phyloP scores from a whole-genome alignment of 1,284 basidiomycete genomes.

The Stygiomarasmius scandens region DNA sequence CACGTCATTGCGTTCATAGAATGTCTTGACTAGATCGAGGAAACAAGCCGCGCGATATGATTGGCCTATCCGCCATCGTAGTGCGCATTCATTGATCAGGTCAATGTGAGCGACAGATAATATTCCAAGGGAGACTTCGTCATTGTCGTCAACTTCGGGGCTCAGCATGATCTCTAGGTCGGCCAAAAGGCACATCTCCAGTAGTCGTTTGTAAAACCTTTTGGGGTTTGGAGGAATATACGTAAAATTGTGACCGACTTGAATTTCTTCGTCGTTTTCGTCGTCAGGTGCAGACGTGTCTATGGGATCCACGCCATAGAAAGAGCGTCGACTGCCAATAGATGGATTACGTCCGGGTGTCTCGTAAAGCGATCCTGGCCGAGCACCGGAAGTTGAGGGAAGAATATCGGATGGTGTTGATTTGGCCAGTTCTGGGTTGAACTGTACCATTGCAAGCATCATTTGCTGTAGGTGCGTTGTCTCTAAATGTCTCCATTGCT shows the following conservation, averaged over 20 bases:
- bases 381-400: constrained; percentile 41
- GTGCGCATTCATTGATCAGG: constrained; percentile 85
- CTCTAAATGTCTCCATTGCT: constrained; percentile 85
- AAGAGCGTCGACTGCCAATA: constrained; percentile 65
- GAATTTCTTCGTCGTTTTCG: constrained; percentile 63
- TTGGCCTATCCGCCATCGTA: constrained; percentile 87
- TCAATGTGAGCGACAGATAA: constrained; percentile 83
- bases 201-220: constrained; percentile 81
- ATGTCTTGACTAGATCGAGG: constrained; percentile 83
- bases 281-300: constrained; percentile 35
- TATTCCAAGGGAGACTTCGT: constrained; percentile 95
- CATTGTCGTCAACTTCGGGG: constrained; percentile 87
- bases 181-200: constrained; percentile 82
- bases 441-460: constrained; percentile 86
- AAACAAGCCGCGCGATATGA: constrained; percentile 82
- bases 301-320: constrained; percentile 44
- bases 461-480: constrained; percentile 84
- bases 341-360: constrained; percentile 57
- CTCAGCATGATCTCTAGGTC: constrained; percentile 91
- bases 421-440: constrained; percentile 87
- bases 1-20: constrained; percentile 89
- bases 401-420: constrained; percentile 63
- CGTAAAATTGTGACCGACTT: constrained; percentile 77
- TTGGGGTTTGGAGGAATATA: constrained; percentile 91
- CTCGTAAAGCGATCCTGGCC: constrained; percentile 57